Evolutionary conservation across 805 yeast species (phyloP), one percentile per base, ranked within the genome.

Genomic region (Candida ortonii): DNA sequence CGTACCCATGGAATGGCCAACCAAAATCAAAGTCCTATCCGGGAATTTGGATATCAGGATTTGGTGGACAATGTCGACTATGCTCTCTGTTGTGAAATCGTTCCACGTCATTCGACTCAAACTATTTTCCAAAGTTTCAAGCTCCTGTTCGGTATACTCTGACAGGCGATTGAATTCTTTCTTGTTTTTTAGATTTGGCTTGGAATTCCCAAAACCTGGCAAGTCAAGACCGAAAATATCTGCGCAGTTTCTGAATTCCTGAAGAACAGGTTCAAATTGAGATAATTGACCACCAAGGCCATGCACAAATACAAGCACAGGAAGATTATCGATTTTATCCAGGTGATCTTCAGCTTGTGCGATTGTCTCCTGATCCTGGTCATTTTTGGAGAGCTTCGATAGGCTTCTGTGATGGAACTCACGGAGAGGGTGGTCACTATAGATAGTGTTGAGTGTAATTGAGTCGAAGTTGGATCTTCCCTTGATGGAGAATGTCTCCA

Each of bases 281-380:
- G 86, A 76, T 53, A 84, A 65, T 48, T 80, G 90, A 2, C 97
- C 97, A 1, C 97, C 97, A 14, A 90, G 59, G 0, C 97, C 97
- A 62, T 88, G 97, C 13, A 89, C 53, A 37, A 87, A 74, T 2
- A 86, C 59, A 5, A 83, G 57, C 2, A 79, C 62, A 0, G 94
- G 94, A 25, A 77, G 52, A 10, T 64, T 64, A 16, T 67, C 57
- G 23, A 76, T 58, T 37, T 69, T 68, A 8, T 49, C 44, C 33
- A 53, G 22, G 48, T 32, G 57, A 6, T 46, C 49, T n/a, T 40
- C 30, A 0, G 50, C 53, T 4, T 43, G 42, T n/a, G 28, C 22
- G 9, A 46, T 20, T 7, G 49, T 47, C 24, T 36, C 33, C 5
- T 39, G 11, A 30, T 47, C 51, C 4, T 37, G 34, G n/a, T n/a